Base-by-base conservation (phyloP, 2,329 filamentous ascomycete genomes). In the Colletotrichum spaethianum region DNA sequence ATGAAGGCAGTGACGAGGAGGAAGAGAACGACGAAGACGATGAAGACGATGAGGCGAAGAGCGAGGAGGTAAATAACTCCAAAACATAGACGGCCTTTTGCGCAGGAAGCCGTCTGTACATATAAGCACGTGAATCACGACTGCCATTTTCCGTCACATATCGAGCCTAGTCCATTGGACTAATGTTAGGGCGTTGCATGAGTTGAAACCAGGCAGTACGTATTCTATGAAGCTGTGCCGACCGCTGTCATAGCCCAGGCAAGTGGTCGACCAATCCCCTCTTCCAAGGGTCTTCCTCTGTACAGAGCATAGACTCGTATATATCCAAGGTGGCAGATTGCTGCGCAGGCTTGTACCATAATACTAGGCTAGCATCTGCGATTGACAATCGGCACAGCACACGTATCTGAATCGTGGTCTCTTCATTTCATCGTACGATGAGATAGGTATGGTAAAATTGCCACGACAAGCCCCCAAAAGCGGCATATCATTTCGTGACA, bases 1-100 rank as follows among this genome's bases (percentile, higher is more conserved):
- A 86, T 0, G 85, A 86, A 2, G 83, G 84, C 8, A 83, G 84
- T 53, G 81, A 82, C 36, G 80, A 79, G 1, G 75, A 77, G 28
- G 75, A 76, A 5, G 70, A 53, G 12, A 71, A 74, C 0, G 77
- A 77, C 3, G 77, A 76, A 8, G 75, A 76, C 26, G 77, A 79
- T 7, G 78, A 81, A 42, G 79, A 82, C n/a, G 81, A 79, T 62
- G 73, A 59, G 52, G 46, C 46, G 70, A 23, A 72, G 73, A 56
- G 66, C 63, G 36, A 63, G 38, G 48, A 66, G 56, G 53, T 20
- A 57, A 76, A 74, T 16, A 72, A 63, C 73, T 48, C 42, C 36
- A 14, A 48, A 31, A 14, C 28, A 63, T 46, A 62, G 12, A 31
- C 18, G 26, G 23, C 33, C 20, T 44, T 33, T 7, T 33, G 36